phyloP scores from a whole-genome alignment of 768 basidiomycete species.

The Mycena rosella region DNA sequence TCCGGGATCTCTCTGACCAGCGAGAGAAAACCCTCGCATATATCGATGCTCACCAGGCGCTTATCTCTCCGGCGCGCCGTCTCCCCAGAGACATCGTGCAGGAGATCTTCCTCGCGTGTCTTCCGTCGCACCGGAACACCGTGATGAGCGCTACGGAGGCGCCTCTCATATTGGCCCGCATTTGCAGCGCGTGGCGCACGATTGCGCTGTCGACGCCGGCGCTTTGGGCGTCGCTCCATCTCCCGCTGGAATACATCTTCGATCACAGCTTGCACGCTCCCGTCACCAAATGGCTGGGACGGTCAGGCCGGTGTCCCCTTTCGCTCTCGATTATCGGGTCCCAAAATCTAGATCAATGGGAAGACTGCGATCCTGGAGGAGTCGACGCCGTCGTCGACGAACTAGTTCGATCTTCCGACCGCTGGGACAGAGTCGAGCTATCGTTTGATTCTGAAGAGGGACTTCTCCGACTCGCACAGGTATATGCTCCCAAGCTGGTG shows the following conservation, averaged over 20 bases:
- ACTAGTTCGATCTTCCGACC: not conserved
- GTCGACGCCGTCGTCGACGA: not conserved
- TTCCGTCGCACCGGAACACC: slow-evolving; percentile 32
- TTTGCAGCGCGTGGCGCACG: slow-evolving; percentile 44
- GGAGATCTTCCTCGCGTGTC: slow-evolving; percentile 44
- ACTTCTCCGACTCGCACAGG: not conserved
- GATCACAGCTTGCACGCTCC: not conserved
- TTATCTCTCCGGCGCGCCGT: slow-evolving; percentile 40
- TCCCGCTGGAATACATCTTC: slow-evolving; percentile 18
- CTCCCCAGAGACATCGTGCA: slow-evolving; percentile 42
- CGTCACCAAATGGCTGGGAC: not conserved
- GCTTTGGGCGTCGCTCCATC: no score
- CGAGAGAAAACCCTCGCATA: not conserved
- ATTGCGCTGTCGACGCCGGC: slow-evolving; percentile 40
- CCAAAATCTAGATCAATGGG: not conserved
- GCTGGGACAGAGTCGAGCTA: not conserved
- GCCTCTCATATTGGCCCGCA: slow-evolving; percentile 40
- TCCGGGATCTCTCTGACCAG: not conserved
- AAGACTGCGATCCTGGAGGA: not conserved
- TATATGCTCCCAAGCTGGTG: not conserved
- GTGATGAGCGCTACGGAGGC: slow-evolving; percentile 33
- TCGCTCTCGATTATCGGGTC: not conserved
- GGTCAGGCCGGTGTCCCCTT: not conserved
- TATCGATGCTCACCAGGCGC: slow-evolving; percentile 39
- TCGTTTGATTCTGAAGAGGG: not conserved